These are phyloP conservation scores for Phlebopus sp. DNA, from an alignment of 1,284 basidiomycete genomes.

Conservation along the genomic window DNA sequence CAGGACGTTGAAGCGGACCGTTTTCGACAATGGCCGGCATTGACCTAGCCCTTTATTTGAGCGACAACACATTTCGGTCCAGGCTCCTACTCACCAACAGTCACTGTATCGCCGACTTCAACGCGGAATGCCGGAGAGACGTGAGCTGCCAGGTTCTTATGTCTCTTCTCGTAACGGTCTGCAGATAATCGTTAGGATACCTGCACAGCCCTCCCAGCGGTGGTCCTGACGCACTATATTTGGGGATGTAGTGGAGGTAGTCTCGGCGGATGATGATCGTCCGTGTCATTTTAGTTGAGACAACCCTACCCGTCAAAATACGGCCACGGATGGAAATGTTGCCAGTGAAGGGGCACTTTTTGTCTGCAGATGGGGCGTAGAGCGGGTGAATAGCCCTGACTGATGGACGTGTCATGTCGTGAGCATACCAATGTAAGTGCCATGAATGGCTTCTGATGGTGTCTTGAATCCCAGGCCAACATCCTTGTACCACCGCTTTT, in stretches of 20 bases:
- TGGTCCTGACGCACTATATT: slow-evolving; percentile 75
- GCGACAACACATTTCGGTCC: not conserved
- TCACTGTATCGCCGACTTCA: slow-evolving; percentile 89
- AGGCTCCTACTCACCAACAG: slow-evolving; percentile 74
- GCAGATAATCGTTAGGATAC: slow-evolving; percentile 15
- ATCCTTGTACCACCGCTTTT: slow-evolving; percentile 99
- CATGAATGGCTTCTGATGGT: slow-evolving; percentile 92
- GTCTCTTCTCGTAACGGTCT: slow-evolving; percentile 96
- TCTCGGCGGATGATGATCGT: slow-evolving; percentile 98
- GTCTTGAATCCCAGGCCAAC: slow-evolving; percentile 98
- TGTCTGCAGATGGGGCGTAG: slow-evolving; percentile 61
- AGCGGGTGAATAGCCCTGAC: slow-evolving; percentile 3
- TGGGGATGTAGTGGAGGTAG: slow-evolving; percentile 98
- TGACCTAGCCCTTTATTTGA: slow-evolving; percentile 55
- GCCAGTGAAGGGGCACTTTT: slow-evolving; percentile 99
- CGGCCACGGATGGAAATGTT: slow-evolving; percentile 97
- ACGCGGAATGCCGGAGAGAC: slow-evolving; percentile 99
- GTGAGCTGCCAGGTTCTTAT: slow-evolving; percentile 98
- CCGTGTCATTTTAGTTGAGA: slow-evolving; percentile 99
- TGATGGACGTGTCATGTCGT: not conserved
- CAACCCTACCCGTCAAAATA: slow-evolving; percentile 95
- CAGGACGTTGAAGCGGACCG: slow-evolving; percentile 97
- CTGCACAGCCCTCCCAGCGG: not conserved
- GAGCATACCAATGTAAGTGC: slow-evolving; percentile 90
- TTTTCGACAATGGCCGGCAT: slow-evolving; percentile 99